Conservation (phyloP, 352 stramenopile genomes). For the Pythium coloratum region DNA sequence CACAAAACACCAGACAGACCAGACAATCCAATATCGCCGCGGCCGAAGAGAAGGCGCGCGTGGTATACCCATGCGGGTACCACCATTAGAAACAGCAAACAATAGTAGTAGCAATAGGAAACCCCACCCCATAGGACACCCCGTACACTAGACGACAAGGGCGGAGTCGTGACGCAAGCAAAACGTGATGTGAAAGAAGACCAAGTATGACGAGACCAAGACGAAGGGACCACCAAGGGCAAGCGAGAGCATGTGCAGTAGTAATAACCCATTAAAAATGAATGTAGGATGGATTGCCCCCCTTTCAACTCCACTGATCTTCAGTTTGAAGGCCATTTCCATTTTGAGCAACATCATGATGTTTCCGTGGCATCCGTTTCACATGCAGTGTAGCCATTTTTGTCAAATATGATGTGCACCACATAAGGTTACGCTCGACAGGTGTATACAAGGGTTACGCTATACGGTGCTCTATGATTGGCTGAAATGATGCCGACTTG, state of each 20-base stretch:
- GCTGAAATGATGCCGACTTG: conserved; percentile 1
- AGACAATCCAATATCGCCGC: background rate
- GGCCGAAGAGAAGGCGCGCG: conserved; percentile 14
- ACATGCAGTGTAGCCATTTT: conserved; percentile 2
- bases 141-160: conserved; percentile 31
- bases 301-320: background rate
- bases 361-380: background rate
- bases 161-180: conserved; percentile 26
- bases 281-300: conserved; percentile 23
- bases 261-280: conserved; percentile 17
- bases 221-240: conserved; percentile 4
- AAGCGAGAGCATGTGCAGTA: conserved; percentile 12
- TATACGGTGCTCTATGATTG: conserved; percentile 7
- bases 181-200: conserved; percentile 28
- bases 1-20: background rate
- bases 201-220: conserved; percentile 24
- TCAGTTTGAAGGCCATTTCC: background rate
- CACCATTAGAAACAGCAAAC: conserved; percentile 18
- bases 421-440: conserved; percentile 7
- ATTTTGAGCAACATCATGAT: background rate
- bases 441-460: background rate
- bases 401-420: conserved; percentile 2
- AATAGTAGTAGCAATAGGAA: conserved; percentile 27
- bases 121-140: conserved; percentile 1
- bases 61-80: background rate